Evolutionary conservation across 2,329 filamentous ascomycete genomes (phyloP).

Genomic region (Teratosphaeriaceae sp.): DNA sequence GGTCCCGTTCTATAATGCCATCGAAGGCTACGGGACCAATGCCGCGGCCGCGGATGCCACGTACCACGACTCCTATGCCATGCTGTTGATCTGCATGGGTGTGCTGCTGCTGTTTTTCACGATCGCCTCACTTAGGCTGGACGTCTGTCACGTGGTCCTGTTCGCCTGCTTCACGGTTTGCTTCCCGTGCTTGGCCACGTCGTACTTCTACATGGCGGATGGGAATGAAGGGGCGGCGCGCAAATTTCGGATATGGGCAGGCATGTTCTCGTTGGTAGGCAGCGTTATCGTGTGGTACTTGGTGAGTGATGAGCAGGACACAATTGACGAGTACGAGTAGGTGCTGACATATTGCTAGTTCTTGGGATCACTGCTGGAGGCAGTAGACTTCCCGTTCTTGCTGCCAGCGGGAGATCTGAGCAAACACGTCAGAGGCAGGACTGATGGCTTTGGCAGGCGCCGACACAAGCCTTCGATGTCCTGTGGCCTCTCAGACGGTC

Average conservation of each 20-base stretch:
- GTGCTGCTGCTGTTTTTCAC: conserved; percentile 10
- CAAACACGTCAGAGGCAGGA: conserved; percentile 9
- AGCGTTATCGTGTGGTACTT: conserved; percentile 3
- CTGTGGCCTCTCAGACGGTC: neutral
- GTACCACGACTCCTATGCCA: conserved; percentile 10
- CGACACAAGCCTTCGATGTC: conserved; percentile 1
- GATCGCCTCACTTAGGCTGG: conserved; percentile 7
- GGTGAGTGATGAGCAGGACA: conserved; percentile 1
- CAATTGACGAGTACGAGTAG: neutral
- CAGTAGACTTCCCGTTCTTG: conserved; percentile 12
- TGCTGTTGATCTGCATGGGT: conserved; percentile 12
- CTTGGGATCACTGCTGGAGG: conserved; percentile 7
- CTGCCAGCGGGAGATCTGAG: conserved; percentile 12
- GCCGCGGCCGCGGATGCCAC: neutral
- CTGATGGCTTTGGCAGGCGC: neutral
- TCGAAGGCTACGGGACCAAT: conserved; percentile 7
- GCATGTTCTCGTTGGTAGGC: conserved; percentile 1
- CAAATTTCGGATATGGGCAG: neutral
- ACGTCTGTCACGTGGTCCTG: conserved; percentile 10
- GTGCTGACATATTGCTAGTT: neutral
- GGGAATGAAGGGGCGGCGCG: neutral
- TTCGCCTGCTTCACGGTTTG: conserved; percentile 9
- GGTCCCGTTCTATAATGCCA: conserved; percentile 8
- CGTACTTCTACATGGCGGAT: conserved; percentile 6
- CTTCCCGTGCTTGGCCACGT: conserved; percentile 5